Evolutionary conservation across 2,329 filamentous ascomycete species (phyloP).

Genomic region (Aschersonia sp.): DNA sequence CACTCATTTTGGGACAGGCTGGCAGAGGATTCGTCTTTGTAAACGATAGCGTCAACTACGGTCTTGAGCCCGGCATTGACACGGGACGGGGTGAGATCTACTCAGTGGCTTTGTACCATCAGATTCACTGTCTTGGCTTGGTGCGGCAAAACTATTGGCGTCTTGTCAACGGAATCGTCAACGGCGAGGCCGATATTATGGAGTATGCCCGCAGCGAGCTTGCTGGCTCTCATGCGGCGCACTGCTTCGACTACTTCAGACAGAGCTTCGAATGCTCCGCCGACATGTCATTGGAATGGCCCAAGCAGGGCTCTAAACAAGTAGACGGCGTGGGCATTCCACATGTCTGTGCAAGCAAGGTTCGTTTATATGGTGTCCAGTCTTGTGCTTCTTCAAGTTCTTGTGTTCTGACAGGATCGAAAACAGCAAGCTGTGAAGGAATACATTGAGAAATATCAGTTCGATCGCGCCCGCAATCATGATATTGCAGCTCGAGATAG

Average conservation of each 20-base stretch:
- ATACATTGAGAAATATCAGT: constrained; percentile 2
- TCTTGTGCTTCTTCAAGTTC: not conserved
- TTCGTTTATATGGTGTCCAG: not conserved
- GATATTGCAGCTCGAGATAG: not conserved
- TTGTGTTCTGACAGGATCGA: not conserved
- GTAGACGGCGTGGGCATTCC: constrained; percentile 2
- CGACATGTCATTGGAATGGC: constrained; percentile 7
- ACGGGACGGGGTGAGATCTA: constrained; percentile 1
- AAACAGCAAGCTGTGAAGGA: constrained; percentile 1
- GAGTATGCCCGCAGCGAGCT: constrained; percentile 1
- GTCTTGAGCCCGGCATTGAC: constrained; percentile 2
- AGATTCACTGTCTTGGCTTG: constrained; percentile 7
- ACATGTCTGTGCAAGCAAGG: constrained; percentile 3
- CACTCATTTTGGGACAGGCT: not conserved
- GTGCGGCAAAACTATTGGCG: constrained; percentile 4
- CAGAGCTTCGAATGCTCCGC: constrained; percentile 24
- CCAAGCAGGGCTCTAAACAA: not conserved
- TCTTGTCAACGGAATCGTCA: constrained; percentile 1
- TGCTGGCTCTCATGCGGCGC: constrained; percentile 14
- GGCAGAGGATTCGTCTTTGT: constrained; percentile 3
- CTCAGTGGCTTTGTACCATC: constrained; percentile 6
- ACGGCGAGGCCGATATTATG: not conserved
- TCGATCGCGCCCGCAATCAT: constrained; percentile 1
- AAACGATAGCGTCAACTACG: not conserved
- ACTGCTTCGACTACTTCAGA: constrained; percentile 26